phyloP scores from a whole-genome alignment of 1,139 yeast genomes.

The Magnusiomyces suaveolens region DNA sequence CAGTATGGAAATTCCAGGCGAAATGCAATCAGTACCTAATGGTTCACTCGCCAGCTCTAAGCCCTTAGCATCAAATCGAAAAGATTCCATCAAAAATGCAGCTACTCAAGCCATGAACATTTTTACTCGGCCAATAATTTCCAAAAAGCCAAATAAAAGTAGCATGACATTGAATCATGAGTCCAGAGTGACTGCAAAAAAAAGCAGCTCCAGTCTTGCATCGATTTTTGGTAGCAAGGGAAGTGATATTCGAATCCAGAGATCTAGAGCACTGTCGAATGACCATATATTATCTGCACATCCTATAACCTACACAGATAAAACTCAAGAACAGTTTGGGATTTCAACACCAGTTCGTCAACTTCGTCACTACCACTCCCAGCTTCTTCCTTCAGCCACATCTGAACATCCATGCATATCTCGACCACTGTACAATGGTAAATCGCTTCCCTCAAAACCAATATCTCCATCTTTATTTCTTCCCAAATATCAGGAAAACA shows the following conservation, averaged over 20 bases:
- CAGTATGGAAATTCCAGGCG: constrained; percentile 24
- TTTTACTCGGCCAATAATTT: not conserved
- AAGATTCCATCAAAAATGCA: not conserved
- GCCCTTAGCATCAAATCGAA: not conserved
- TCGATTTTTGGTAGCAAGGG: not conserved
- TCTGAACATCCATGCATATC: no score
- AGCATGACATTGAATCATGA: no score
- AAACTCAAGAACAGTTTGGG: not conserved
- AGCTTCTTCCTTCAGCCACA: not conserved
- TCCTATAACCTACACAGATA: not conserved
- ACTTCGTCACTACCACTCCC: not conserved
- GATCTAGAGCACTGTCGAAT: no score
- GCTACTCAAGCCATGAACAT: not conserved
- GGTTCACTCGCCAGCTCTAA: not conserved
- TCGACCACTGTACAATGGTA: no score
- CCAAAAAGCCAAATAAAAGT: not conserved
- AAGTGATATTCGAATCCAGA: no score
- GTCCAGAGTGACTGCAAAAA: not conserved
- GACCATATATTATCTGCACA: not conserved
- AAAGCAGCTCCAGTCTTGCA: not conserved
- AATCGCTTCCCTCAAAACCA: no score
- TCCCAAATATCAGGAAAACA: no score
- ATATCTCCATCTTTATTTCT: no score
- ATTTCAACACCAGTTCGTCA: not conserved
- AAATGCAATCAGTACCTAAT: not conserved